Conservation (phyloP, 1,284 basidiomycete genomes). For the Takashimella koratensis region DNA sequence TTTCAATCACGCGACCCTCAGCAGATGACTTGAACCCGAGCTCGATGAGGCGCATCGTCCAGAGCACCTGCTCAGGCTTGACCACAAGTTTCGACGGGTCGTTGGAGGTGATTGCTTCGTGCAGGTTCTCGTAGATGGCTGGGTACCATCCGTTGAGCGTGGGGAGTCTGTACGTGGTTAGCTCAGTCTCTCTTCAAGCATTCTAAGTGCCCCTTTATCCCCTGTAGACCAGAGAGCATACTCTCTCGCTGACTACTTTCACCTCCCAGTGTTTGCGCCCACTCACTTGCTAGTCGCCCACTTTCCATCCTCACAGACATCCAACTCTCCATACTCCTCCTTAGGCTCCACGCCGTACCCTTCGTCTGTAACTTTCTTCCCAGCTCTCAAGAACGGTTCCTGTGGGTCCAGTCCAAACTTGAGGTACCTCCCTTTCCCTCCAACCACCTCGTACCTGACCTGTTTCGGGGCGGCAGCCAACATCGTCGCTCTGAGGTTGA, state of each 20-base stretch:
- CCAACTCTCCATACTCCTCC: conserved; percentile 19
- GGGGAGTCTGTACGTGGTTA: conserved; percentile 4
- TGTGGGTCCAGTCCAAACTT: conserved; percentile 77
- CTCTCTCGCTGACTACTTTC: too few relatives aligned
- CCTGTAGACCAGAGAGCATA: too few relatives aligned
- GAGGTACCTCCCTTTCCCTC: conserved; percentile 65
- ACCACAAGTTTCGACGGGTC: conserved; percentile 22
- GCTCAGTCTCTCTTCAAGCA: too few relatives aligned
- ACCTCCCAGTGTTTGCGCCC: too few relatives aligned
- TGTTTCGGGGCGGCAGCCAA: conserved; percentile 62
- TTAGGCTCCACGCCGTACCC: conserved; percentile 21
- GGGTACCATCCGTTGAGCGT: conserved; percentile 22
- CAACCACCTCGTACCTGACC: conserved; percentile 59
- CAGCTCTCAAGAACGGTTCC: conserved; percentile 56
- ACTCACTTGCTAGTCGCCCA: conserved; percentile 6
- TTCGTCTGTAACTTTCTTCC: conserved; percentile 17
- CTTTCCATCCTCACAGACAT: conserved; percentile 4
- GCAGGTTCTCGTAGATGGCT: conserved; percentile 25
- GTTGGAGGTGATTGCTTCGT: conserved; percentile 20
- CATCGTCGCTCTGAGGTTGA: conserved; percentile 64
- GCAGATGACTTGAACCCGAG: conserved; percentile 28
- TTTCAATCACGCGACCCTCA: conserved; percentile 21
- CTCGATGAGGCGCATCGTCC: conserved; percentile 28
- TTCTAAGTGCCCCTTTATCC: too few relatives aligned
- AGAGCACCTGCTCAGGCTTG: conserved; percentile 26